phyloP scores from a whole-genome alignment of 2,329 filamentous ascomycete species.

The Aspergillus novoparasiticus region DNA sequence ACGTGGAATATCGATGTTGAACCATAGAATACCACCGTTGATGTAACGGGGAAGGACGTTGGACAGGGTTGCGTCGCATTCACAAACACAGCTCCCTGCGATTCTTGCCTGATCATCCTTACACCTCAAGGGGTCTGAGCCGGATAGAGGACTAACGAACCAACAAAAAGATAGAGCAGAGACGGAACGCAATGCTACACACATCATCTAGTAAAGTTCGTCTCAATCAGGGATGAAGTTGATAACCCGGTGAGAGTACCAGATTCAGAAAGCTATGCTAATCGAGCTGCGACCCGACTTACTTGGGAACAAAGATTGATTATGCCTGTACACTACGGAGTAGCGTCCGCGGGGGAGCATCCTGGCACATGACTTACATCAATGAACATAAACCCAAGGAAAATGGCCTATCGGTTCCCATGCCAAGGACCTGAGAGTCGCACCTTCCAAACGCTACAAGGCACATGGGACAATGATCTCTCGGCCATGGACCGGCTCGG shows the following conservation, averaged over 20 bases:
- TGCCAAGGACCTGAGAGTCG: background rate
- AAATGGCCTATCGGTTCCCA: background rate
- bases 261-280: no score
- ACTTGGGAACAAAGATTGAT: background rate
- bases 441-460: background rate
- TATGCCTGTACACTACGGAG: background rate
- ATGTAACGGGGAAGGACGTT: background rate
- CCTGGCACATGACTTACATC: background rate
- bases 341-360: background rate
- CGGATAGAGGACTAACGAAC: background rate
- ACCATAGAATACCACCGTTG: background rate
- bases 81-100: background rate
- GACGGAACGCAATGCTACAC: background rate
- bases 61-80: background rate
- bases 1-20: background rate
- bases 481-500: background rate
- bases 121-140: background rate
- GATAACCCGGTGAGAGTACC: background rate
- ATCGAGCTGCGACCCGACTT: background rate
- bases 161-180: background rate
- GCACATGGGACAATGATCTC: background rate
- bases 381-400: background rate
- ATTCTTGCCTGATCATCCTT: background rate
- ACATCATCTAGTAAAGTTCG: background rate
- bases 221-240: background rate